Evolutionary conservation across 805 yeast species (phyloP).

Genomic region (Wickerhamiella sorbophila): DNA sequence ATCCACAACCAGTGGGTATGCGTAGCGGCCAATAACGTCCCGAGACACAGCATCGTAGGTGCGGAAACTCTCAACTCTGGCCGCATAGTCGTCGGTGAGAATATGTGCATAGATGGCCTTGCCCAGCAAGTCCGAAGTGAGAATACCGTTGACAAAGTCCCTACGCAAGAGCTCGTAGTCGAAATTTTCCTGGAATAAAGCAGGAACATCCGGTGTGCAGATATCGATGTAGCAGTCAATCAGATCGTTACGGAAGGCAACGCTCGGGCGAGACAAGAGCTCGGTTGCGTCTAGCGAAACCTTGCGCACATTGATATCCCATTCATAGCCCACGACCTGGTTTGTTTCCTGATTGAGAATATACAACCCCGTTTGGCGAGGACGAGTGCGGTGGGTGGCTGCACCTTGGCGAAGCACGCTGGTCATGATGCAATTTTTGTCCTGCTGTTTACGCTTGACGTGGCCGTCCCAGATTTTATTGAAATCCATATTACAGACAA

Average conservation of each 20-base stretch:
- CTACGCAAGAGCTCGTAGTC: conserved; percentile 78
- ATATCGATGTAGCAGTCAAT: conserved; percentile 95
- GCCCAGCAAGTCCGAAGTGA: conserved; percentile 78
- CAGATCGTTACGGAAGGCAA: conserved; percentile 75
- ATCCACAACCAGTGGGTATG: conserved; percentile 85
- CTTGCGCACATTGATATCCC: conserved; percentile 32
- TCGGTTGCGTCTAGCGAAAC: conserved; percentile 31
- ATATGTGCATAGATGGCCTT: conserved; percentile 84
- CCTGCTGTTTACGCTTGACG: conserved; percentile 50
- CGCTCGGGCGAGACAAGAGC: conserved; percentile 54
- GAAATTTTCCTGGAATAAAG: conserved; percentile 89
- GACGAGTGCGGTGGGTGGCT: conserved; percentile 74
- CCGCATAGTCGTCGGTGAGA: conserved; percentile 69
- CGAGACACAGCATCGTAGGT: conserved; percentile 85
- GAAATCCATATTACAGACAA: conserved; percentile 81
- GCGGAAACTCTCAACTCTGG: conserved; percentile 89
- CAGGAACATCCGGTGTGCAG: conserved; percentile 88
- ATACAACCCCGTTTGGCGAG: conserved; percentile 58
- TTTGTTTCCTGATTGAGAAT: conserved; percentile 59
- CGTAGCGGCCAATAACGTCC: conserved; percentile 82
- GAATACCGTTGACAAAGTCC: conserved; percentile 82
- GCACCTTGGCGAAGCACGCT: conserved; percentile 83
- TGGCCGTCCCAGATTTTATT: conserved; percentile 61
- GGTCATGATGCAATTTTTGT: conserved; percentile 85
- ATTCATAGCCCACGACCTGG: conserved; percentile 75